phyloP scores from a whole-genome alignment of 495 filamentous ascomycete genomes.

The Aspergillus bertholletiae region DNA sequence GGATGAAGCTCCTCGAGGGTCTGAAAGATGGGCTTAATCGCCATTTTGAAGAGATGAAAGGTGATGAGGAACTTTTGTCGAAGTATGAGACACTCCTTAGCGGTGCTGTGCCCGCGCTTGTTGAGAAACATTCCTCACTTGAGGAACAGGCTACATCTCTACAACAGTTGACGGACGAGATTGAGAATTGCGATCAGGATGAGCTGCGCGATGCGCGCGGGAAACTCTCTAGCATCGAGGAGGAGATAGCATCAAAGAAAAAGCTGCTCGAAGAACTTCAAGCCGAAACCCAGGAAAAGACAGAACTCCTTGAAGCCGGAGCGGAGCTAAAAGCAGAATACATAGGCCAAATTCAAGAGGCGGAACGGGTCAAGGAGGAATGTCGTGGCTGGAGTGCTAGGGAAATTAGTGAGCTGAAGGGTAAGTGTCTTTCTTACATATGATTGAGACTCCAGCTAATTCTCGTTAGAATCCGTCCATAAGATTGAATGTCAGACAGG shows the following conservation, averaged over 20 bases:
- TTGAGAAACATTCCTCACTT: constrained; percentile 56
- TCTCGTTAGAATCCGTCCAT: constrained; percentile 57
- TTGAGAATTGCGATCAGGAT: constrained; percentile 74
- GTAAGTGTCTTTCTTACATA: constrained; percentile 36
- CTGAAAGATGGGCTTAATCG: constrained; percentile 74
- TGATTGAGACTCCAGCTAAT: background rate
- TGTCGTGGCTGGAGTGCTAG: constrained; percentile 82
- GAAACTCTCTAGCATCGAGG: constrained; percentile 60
- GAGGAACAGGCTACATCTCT: constrained; percentile 59
- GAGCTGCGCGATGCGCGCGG: constrained; percentile 66
- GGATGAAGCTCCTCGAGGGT: constrained; percentile 82
- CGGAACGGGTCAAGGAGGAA: constrained; percentile 79
- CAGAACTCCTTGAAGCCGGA: constrained; percentile 54
- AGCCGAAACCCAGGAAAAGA: constrained; percentile 58
- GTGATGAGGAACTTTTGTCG: constrained; percentile 64
- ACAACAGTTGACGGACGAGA: constrained; percentile 67
- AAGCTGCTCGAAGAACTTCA: constrained; percentile 61
- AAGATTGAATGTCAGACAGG: constrained; percentile 66
- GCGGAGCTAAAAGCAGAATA: constrained; percentile 64
- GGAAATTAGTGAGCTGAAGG: constrained; percentile 72
- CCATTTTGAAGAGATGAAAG: constrained; percentile 70
- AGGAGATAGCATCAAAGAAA: constrained; percentile 65
- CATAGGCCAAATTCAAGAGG: constrained; percentile 70
- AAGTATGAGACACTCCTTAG: constrained; percentile 65
- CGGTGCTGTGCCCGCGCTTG: constrained; percentile 59